These are phyloP conservation scores for Clonostachys sp. DNA, from an alignment of 2,329 filamentous ascomycete genomes.

Conservation along the genomic window DNA sequence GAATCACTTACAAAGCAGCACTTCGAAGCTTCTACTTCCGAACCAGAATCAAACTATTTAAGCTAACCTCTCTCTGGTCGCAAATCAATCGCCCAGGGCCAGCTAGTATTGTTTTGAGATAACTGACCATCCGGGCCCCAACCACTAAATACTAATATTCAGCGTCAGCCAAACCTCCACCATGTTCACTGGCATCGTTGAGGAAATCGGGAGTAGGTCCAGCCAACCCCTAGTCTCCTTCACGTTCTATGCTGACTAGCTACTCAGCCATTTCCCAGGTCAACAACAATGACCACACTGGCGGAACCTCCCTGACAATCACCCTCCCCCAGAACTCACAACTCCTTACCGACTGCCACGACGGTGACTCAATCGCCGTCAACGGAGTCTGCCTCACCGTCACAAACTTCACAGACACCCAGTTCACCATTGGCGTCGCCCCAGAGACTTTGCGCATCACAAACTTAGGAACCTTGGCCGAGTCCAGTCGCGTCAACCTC, in stretches of 20 bases:
- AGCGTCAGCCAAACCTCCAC: constrained; percentile 5
- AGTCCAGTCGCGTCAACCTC: constrained; percentile 75
- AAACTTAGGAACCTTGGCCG: constrained; percentile 73
- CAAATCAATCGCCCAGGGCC: no score
- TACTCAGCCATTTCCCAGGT: constrained; percentile 76
- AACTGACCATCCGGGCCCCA: no score
- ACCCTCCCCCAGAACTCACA: constrained; percentile 58
- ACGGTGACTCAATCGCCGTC: constrained; percentile 91
- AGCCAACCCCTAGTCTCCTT: background rate
- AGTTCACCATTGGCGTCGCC: constrained; percentile 89
- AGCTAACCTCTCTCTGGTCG: background rate
- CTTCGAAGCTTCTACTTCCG: constrained; percentile 1
- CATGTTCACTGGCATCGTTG: constrained; percentile 97
- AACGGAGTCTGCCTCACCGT: constrained; percentile 97
- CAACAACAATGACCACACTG: constrained; percentile 73
- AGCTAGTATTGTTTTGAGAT: no score
- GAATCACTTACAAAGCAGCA: background rate
- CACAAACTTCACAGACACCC: constrained; percentile 44
- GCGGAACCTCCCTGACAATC: constrained; percentile 89
- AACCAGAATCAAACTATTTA: background rate
- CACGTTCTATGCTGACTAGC: background rate
- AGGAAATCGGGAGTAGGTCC: constrained; percentile 81
- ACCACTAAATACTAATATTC: no score
- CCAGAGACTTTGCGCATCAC: constrained; percentile 95
- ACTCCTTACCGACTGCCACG: constrained; percentile 78